phyloP scores from a whole-genome alignment of 225 moss, liverwort and hornwort species.

The Asterella californica region DNA sequence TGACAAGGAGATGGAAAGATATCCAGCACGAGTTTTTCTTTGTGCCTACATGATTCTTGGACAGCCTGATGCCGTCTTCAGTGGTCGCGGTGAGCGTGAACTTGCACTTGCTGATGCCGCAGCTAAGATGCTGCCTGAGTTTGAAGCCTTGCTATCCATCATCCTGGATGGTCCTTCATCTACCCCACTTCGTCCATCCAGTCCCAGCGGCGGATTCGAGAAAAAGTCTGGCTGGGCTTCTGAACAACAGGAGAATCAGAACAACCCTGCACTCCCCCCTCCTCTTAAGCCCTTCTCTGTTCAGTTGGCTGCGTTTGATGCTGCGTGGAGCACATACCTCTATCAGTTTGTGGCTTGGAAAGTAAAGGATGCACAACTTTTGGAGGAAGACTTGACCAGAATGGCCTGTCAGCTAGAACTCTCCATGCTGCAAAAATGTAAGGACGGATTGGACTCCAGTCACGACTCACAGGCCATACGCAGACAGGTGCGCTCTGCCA shows the following conservation, averaged over 20 bases:
- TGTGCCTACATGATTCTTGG: constrained; percentile 84
- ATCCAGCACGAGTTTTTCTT: constrained; percentile 68
- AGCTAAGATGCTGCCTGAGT: constrained; percentile 62
- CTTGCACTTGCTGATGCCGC: constrained; percentile 68
- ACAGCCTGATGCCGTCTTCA: constrained; percentile 73
- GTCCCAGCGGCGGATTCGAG: constrained; percentile 21
- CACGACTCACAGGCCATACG: constrained; percentile 82
- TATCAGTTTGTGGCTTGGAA: constrained; percentile 95
- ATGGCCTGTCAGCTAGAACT: constrained; percentile 93
- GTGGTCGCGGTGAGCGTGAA: constrained; percentile 61
- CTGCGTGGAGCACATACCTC: constrained; percentile 78
- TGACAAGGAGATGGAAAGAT: constrained; percentile 58
- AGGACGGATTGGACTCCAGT: constrained; percentile 51
- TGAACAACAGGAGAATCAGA: constrained; percentile 27
- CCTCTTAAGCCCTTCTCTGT: constrained; percentile 59
- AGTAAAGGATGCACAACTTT: constrained; percentile 74
- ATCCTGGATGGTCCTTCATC: constrained; percentile 48
- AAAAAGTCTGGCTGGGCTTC: constrained; percentile 24
- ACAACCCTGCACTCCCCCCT: constrained; percentile 20
- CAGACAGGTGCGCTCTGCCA: constrained; percentile 45
- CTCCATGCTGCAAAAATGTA: constrained; percentile 88
- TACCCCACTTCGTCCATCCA: constrained; percentile 23
- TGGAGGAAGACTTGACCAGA: constrained; percentile 79
- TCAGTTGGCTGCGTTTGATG: constrained; percentile 71
- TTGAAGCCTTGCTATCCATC: constrained; percentile 55